Conservation (phyloP, 108 stramenopile species). For the Pelagomonas calceolata region DNA sequence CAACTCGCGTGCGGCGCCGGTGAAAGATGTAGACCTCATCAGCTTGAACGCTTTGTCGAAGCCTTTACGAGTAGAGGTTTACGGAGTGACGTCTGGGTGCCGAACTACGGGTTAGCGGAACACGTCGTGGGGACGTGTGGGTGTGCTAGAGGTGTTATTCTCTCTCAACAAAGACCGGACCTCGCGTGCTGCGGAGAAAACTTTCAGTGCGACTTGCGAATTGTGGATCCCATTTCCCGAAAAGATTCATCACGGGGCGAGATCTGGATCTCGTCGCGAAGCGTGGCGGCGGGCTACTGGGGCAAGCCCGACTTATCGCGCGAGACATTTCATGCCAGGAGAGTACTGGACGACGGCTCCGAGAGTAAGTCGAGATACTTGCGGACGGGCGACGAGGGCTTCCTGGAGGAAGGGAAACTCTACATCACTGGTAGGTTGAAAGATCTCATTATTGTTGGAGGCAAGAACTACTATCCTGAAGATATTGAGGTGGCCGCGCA, state of each 20-base stretch:
- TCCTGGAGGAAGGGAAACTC: slow-evolving; percentile 35
- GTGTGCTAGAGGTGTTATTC: background rate
- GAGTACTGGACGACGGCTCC: background rate
- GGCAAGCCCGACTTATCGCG: slow-evolving; percentile 14
- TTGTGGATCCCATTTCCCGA: slow-evolving; percentile 12
- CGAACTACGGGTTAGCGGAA: slow-evolving; percentile 96
- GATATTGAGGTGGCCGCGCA: slow-evolving; percentile 42
- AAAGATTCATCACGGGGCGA: slow-evolving; percentile 17
- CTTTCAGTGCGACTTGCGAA: slow-evolving; percentile 2
- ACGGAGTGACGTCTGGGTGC: slow-evolving; percentile 51
- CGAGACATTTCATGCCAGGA: slow-evolving; percentile 20
- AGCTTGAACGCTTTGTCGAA: background rate
- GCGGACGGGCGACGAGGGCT: slow-evolving; percentile 49
- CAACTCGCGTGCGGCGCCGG: background rate
- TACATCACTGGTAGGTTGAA: slow-evolving; percentile 43
- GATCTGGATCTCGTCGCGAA: slow-evolving; percentile 24
- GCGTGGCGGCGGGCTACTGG: slow-evolving; percentile 28
- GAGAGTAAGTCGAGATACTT: slow-evolving; percentile 12
- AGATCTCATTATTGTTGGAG: slow-evolving; percentile 49
- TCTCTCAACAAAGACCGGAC: background rate
- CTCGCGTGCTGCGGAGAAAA: background rate
- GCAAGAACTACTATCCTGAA: slow-evolving; percentile 51
- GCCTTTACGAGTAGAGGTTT: slow-evolving; percentile 22
- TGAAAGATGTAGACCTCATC: background rate
- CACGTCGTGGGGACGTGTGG: slow-evolving; percentile 88